Conservation (phyloP, 1,284 basidiomycete genomes). For the Microbotryum lychnidis-dioicae region DNA sequence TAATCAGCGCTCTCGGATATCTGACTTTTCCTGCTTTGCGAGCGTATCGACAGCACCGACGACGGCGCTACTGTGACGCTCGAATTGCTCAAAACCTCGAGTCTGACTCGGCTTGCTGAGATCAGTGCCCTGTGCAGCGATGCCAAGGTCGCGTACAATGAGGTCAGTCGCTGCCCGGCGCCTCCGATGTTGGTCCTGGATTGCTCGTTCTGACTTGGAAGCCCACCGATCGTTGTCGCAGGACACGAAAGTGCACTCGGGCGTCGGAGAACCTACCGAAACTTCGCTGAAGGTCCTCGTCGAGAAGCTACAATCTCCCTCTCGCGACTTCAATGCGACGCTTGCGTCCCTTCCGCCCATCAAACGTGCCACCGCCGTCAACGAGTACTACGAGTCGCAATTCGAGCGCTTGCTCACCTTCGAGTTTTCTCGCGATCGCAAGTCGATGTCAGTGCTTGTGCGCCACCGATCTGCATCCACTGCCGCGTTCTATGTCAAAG, state of each 20-base stretch:
- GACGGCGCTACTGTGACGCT: constrained; percentile 11
- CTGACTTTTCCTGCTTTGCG: no score
- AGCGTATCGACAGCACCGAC: not conserved
- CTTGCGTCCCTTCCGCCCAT: constrained; percentile 53
- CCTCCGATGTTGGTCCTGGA: constrained; percentile 4
- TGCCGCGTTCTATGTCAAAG: constrained; percentile 72
- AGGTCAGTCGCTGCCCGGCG: constrained; percentile 38
- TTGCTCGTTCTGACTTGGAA: not conserved
- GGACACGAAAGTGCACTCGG: constrained; percentile 71
- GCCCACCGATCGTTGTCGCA: constrained; percentile 38
- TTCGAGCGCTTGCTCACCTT: constrained; percentile 81
- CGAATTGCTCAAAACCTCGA: constrained; percentile 12
- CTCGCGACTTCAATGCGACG: constrained; percentile 47
- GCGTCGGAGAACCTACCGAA: constrained; percentile 94
- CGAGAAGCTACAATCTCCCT: constrained; percentile 61
- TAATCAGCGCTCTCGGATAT: no score
- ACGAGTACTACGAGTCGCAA: constrained; percentile 64
- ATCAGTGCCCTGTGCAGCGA: constrained; percentile 90
- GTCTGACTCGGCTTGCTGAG: constrained; percentile 69
- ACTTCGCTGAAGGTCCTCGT: constrained; percentile 86
- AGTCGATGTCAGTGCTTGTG: constrained; percentile 96
- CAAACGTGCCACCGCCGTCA: constrained; percentile 70
- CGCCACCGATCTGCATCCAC: constrained; percentile 46
- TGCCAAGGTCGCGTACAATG: constrained; percentile 75
- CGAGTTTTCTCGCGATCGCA: constrained; percentile 95